phyloP scores from a whole-genome alignment of 208 protist genomes.

The Leishmania lainsoni region DNA sequence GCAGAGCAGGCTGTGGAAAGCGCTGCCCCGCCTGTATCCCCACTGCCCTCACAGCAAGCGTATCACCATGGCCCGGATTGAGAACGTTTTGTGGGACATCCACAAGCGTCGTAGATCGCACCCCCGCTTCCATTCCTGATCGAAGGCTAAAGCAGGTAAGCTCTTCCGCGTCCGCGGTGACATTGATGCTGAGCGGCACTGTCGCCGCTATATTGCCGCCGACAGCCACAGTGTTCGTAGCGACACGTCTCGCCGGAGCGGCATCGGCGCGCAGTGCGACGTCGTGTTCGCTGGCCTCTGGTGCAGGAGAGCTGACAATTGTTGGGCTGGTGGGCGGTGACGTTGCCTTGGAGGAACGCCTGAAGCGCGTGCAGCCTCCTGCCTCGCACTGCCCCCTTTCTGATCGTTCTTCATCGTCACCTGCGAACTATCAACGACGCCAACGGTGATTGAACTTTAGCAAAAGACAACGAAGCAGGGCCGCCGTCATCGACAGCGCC shows the following conservation, averaged over 20 bases:
- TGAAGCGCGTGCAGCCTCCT: background rate
- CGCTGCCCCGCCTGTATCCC: background rate
- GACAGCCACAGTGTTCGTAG: background rate
- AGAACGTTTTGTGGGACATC: background rate
- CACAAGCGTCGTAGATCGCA: background rate
- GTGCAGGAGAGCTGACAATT: background rate
- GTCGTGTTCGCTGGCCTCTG: background rate
- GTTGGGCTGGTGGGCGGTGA: background rate
- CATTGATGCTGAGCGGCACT: conserved; percentile 31
- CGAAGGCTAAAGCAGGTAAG: background rate
- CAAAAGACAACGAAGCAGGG: background rate
- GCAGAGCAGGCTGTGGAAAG: background rate
- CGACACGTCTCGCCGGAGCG: background rate
- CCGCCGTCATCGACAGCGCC: background rate
- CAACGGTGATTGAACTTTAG: background rate
- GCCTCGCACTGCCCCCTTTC: background rate
- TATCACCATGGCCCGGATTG: background rate
- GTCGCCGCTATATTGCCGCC: background rate
- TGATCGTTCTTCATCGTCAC: background rate
- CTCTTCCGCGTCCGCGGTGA: conserved; percentile 15
- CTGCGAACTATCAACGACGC: background rate
- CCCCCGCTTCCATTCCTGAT: background rate
- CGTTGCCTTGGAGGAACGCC: background rate
- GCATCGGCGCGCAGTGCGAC: background rate
- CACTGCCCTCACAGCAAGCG: background rate